These are phyloP conservation scores for Dictyophora rubrovolvata DNA, from an alignment of 768 basidiomycete species.

Conservation along the genomic window DNA sequence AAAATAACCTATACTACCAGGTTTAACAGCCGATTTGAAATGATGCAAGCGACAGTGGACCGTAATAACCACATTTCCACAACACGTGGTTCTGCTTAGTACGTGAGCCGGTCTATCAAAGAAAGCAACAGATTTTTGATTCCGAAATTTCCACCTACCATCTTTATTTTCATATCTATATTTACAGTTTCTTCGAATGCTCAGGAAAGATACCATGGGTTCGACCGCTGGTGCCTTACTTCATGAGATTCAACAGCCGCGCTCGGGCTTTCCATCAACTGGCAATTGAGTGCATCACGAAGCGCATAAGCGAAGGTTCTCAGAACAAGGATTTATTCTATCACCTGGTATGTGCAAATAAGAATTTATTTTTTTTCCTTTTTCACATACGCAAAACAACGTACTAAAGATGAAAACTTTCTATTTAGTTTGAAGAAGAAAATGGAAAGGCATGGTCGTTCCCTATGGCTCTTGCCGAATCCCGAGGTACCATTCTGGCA, in stretches of 20 bases:
- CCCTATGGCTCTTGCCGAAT: not conserved
- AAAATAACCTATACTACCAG: not conserved
- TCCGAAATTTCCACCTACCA: not conserved
- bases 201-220: conserved; percentile 1
- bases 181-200: not conserved
- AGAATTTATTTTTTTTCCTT: too few relatives aligned
- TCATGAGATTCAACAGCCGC: not conserved
- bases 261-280: not conserved
- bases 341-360: conserved; percentile 2
- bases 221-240: not conserved
- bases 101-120: not conserved
- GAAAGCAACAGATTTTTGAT: not conserved
- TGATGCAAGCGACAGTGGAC: not conserved
- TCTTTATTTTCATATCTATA: not conserved
- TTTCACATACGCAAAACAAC: not conserved
- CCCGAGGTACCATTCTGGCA: not conserved
- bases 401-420: not conserved
- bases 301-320: not conserved
- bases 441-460: not conserved
- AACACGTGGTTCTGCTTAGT: not conserved
- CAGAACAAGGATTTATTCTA: conserved; percentile 6
- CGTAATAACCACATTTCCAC: not conserved
- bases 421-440: not conserved
- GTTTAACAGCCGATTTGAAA: conserved; percentile 3
- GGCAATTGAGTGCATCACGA: not conserved